phyloP scores from a whole-genome alignment of 345 rosid genomes.

The Dimocarpus longan region DNA sequence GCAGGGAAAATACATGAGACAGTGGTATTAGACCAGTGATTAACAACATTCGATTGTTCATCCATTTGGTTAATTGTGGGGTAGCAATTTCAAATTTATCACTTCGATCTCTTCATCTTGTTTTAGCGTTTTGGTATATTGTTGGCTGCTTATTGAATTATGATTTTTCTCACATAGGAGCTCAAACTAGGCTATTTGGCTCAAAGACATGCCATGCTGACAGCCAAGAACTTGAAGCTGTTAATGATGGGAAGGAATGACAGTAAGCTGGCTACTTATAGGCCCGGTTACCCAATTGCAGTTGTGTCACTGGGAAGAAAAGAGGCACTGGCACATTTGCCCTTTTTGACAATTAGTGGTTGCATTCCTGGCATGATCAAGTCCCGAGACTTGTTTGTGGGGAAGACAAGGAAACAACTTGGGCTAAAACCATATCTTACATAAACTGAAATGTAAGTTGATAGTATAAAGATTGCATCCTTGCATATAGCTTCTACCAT shows the following conservation, averaged over 20 bases:
- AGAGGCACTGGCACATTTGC: slow-evolving; percentile 76
- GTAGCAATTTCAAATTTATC: not conserved
- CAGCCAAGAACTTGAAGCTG: slow-evolving; percentile 66
- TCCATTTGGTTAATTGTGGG: too few relatives aligned
- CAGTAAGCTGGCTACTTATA: slow-evolving; percentile 53
- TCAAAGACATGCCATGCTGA: slow-evolving; percentile 63
- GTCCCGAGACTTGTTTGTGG: slow-evolving; percentile 71
- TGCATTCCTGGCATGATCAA: slow-evolving; percentile 73
- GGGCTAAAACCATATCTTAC: not conserved
- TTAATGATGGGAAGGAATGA: slow-evolving; percentile 55
- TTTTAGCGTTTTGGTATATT: not conserved
- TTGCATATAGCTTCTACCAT: not conserved
- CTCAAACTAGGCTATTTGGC: slow-evolving; percentile 77
- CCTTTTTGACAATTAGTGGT: slow-evolving; percentile 61
- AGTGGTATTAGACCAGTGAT: too few relatives aligned
- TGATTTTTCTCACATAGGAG: slow-evolving; percentile 49
- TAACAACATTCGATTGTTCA: too few relatives aligned
- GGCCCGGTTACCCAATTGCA: slow-evolving; percentile 45
- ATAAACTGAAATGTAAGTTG: not conserved
- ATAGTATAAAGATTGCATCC: not conserved
- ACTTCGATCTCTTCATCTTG: not conserved
- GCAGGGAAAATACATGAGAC: too few relatives aligned
- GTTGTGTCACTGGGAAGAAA: slow-evolving; percentile 76
- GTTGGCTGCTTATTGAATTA: not conserved
- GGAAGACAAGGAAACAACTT: slow-evolving; percentile 58